These are phyloP conservation scores for Ceratobasidium sp. DNA, from an alignment of 1,284 basidiomycete genomes.

Conservation along the genomic window DNA sequence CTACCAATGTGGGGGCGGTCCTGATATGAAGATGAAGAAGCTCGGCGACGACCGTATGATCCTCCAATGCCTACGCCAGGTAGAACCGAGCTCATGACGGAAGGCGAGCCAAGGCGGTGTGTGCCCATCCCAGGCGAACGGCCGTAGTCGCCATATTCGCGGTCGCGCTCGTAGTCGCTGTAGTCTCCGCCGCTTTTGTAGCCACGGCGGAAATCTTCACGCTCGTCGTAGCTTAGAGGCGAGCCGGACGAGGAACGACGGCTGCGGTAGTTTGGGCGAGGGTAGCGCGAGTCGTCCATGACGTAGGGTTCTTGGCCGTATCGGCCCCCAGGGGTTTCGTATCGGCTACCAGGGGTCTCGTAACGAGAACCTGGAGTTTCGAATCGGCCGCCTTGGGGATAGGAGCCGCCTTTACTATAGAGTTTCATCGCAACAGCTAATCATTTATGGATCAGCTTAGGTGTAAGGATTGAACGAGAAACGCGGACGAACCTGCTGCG, in stretches of 20 bases:
- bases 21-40: constrained; percentile 18
- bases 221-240: background rate
- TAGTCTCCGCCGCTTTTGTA: background rate
- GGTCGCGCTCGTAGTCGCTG: constrained; percentile 23
- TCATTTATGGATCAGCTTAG: too few species aligned
- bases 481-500: constrained; percentile 59
- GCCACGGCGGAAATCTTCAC: background rate
- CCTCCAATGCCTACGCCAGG: constrained; percentile 1
- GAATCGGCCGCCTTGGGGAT: background rate
- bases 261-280: background rate
- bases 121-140: background rate
- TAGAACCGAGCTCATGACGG: background rate
- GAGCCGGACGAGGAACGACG: constrained; percentile 21
- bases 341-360: too few species aligned
- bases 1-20: background rate
- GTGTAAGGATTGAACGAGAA: background rate
- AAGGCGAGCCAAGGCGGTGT: background rate
- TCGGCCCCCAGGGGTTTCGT: too few species aligned
- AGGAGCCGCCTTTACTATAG: constrained; percentile 4
- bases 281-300: constrained; percentile 22
- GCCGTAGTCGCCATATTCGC: background rate
- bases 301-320: constrained; percentile 22
- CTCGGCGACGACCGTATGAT: constrained; percentile 18
- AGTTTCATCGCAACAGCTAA: constrained; percentile 26
- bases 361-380: too few species aligned